Evolutionary conservation across 179 eudicot species (phyloP).

Genomic region (Sideroxylon spinosum): DNA sequence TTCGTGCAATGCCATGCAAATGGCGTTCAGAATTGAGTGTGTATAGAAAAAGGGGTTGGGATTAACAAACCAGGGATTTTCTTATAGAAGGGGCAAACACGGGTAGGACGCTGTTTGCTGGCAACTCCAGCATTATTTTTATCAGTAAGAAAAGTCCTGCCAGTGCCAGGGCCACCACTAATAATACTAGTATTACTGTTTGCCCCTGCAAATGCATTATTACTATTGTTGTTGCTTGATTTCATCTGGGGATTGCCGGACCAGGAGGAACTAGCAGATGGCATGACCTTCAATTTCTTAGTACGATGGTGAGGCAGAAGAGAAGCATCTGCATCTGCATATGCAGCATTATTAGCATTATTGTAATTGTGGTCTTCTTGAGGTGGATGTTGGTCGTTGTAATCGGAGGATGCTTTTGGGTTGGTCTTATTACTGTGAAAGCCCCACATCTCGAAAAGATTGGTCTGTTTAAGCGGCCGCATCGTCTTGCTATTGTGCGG

Average conservation of each 20-base stretch:
- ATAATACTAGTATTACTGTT: neutral
- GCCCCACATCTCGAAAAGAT: constrained; percentile 58
- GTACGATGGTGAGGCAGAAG: neutral
- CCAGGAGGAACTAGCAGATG: neutral
- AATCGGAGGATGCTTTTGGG: neutral
- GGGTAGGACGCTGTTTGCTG: constrained; percentile 13
- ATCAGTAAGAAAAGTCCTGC: neutral
- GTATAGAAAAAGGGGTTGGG: neutral
- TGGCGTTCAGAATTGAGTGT: neutral
- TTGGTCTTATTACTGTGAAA: neutral
- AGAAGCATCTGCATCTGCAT: neutral
- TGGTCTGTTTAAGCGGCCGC: constrained; percentile 36
- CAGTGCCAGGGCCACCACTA: too few relatives aligned
- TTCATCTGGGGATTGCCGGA: neutral
- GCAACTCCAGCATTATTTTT: neutral
- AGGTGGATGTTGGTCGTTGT: neutral
- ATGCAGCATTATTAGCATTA: neutral
- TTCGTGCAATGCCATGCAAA: neutral
- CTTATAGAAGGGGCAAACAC: constrained; percentile 62
- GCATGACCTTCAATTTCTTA: constrained; percentile 13
- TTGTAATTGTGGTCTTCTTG: too few relatives aligned
- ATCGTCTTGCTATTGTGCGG: neutral
- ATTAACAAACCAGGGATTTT: constrained; percentile 46
- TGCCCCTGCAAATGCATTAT: neutral
- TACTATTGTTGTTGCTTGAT: neutral